Evolutionary conservation across 306 rosid species (phyloP), one percentile per base, ranked within the genome.

Genomic region (Morella rubra): DNA sequence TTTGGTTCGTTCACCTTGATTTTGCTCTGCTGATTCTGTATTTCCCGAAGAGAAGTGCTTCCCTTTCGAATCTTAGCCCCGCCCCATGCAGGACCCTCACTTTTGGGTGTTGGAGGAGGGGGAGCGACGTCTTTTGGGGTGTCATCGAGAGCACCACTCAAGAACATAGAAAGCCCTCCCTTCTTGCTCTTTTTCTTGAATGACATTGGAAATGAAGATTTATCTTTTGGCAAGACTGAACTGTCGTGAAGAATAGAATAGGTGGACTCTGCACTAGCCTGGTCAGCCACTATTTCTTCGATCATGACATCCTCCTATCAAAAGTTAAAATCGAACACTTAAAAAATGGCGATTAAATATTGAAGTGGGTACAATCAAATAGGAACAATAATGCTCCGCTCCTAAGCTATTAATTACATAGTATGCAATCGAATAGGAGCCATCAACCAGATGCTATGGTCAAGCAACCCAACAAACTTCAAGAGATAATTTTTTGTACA

Each of bases 141-240:
- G 54, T 90, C 92, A 73, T 92, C 98, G 32, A 95, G 90, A 65
- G 97, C 97, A 46, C 98, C 98, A 73, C 97, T 95, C 87, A 95
- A 86, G 84, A 95, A 95, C 98, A 92, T 89, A 10, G 98, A 92
- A 66, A 95, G 96, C 72, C 98, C 98, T 44, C 97, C 97, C 76
- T 90, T 95, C 85, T 87, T 92, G 69, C 82, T 87, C 85, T 92
- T 95, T 85, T 92, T 95, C 91, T 89, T 95, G 69, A 91, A 84
- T 74, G 69, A 77, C 71, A 77, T 80, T 41, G 82, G 81, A 16
- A 83, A 77, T 18, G 76, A 84, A 56, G 73, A 79, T 73, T 77
- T 87, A 40, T 60, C 81, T 76, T 85, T 84, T 6, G 44, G 64
- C 81, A 78, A 68, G 71, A 84, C 90, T 40, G 81, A n/a, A 72